Percentiles rank a stretch among this genome's conserved stretches.
Evolutionary conservation across 306 rosid species (phyloP).

Genomic region (Cucumis sativus): Cucumber_9930_V3 NC_026659.2:6179001-6179500

Average conservation of each 20-base stretch:
- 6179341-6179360: slow-evolving; percentile 54
- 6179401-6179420: slow-evolving; percentile 88
- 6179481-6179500: slow-evolving; percentile 91
- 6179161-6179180: too few relatives aligned
- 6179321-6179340: slow-evolving; percentile 1
- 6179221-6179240: too few relatives aligned
- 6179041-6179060: neutral
- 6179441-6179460: slow-evolving; percentile 78
- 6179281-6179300: neutral
- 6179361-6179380: slow-evolving; percentile 72
- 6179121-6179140: neutral
- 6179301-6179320: neutral
- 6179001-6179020: neutral
- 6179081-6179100: neutral
- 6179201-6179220: too few relatives aligned
- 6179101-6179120: neutral
- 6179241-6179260: too few relatives aligned
- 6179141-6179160: too few relatives aligned
- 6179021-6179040: neutral
- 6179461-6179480: slow-evolving; percentile 82
- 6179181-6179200: too few relatives aligned
- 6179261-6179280: neutral
- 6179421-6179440: slow-evolving; percentile 90
- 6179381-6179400: slow-evolving; percentile 76
- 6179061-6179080: neutral